A percentile compares a stretch with the other conserved stretches of the same genome.
These are phyloP conservation scores for Saksenaea vasiformis DNA, from an alignment of 371 early-diverging fungal genomes.

Conservation along the genomic window DNA sequence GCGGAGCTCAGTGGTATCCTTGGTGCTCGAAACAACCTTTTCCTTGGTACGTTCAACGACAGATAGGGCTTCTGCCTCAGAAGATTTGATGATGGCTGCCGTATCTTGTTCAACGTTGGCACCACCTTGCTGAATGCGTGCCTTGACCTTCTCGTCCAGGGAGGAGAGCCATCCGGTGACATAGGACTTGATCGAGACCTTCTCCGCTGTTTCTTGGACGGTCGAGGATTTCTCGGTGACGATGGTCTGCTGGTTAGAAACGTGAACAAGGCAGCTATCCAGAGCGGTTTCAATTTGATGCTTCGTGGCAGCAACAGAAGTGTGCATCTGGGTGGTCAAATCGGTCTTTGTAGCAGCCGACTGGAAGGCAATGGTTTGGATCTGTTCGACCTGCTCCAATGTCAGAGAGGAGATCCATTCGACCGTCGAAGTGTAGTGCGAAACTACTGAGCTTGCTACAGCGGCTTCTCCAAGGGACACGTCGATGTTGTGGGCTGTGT, in stretches of 20 bases:
- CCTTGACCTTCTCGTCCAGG: background rate
- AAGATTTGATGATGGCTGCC: background rate
- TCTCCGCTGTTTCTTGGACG: background rate
- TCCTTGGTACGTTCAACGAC: slow-evolving; percentile 1
- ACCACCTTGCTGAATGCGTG: slow-evolving; percentile 8
- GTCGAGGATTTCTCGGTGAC: background rate
- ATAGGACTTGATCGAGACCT: background rate
- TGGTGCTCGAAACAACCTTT: background rate
- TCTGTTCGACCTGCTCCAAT: background rate
- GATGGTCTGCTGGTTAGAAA: background rate
- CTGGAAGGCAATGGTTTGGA: background rate
- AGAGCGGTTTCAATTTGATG: slow-evolving; percentile 1
- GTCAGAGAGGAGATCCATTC: slow-evolving; percentile 4
- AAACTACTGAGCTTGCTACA: background rate
- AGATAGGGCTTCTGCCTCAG: background rate
- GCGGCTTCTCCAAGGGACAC: background rate
- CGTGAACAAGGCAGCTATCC: background rate
- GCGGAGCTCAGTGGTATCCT: background rate
- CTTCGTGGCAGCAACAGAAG: background rate
- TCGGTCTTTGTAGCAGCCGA: slow-evolving; percentile 1
- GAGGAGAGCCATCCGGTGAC: background rate
- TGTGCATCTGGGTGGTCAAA: slow-evolving; percentile 2
- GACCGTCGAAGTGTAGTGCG: background rate
- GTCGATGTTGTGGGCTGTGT: background rate
- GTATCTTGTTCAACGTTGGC: background rate